Percentiles rank a stretch among this genome's conserved stretches.
These are phyloP conservation scores for Aspergillus brasiliensis DNA, from an alignment of 2,329 filamentous ascomycete genomes.

Conservation along the genomic window DNA sequence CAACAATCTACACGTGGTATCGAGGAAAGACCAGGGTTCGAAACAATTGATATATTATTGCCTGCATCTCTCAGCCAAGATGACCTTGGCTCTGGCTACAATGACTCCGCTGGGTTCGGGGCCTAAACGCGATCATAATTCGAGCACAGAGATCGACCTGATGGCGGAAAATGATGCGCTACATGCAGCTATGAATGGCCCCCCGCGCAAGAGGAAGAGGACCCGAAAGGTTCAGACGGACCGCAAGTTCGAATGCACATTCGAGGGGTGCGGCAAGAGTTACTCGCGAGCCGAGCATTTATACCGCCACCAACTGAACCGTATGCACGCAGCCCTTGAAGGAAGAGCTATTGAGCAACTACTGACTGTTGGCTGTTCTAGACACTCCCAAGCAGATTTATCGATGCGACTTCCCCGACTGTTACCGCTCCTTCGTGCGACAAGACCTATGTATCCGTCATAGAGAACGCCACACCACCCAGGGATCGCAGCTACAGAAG, in stretches of 20 bases:
- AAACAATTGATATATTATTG: background rate
- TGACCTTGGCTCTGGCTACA: conserved; percentile 25
- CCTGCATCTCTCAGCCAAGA: conserved; percentile 9
- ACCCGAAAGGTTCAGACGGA: conserved; percentile 49
- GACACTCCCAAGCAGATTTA: conserved; percentile 95
- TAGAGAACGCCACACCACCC: conserved; percentile 74
- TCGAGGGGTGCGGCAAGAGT: conserved; percentile 88
- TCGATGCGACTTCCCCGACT: conserved; percentile 88
- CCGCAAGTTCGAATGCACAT: conserved; percentile 73
- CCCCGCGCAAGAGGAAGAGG: conserved; percentile 31
- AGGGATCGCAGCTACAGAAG: conserved; percentile 54
- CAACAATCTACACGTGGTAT: background rate
- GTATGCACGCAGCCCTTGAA: conserved; percentile 52
- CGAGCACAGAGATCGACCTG: conserved; percentile 11
- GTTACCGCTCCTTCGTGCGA: conserved; percentile 85
- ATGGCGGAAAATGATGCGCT: conserved; percentile 18
- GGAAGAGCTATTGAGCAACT: conserved; percentile 8
- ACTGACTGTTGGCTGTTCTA: conserved; percentile 36
- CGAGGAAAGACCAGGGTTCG: background rate
- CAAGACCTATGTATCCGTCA: conserved; percentile 89
- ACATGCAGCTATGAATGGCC: conserved; percentile 12
- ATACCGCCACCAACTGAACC: conserved; percentile 94
- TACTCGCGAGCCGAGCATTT: conserved; percentile 96
- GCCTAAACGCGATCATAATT: conserved; percentile 11
- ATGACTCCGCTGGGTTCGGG: conserved; percentile 23